A percentile compares a stretch with the other conserved stretches of the same genome.
Evolutionary conservation across 2,329 filamentous ascomycete species (phyloP).

Genomic region (Bipolaris gigantea): DNA sequence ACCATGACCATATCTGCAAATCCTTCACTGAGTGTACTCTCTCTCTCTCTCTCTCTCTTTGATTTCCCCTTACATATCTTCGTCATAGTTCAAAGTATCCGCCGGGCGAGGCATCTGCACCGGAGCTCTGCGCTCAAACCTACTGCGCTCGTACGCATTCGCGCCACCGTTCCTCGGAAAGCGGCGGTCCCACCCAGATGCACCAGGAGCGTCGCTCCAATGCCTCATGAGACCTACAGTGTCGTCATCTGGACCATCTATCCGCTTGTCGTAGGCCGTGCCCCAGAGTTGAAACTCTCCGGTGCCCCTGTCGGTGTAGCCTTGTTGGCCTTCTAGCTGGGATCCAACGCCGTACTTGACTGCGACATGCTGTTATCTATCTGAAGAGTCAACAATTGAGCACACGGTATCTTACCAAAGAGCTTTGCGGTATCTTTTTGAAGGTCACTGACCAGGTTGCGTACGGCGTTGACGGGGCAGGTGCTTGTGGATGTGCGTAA

Average conservation of each 20-base stretch:
- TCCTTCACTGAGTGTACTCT: background rate
- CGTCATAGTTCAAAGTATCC: background rate
- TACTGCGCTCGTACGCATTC: background rate
- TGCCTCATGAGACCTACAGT: conserved; percentile 6
- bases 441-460: conserved; percentile 22
- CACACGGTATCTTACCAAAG: conserved; percentile 18
- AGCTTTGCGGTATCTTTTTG: conserved; percentile 27
- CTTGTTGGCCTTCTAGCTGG: conserved; percentile 22
- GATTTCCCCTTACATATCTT: background rate
- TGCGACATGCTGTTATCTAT: conserved; percentile 6
- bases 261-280: background rate
- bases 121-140: background rate
- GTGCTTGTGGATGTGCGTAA: conserved; percentile 72
- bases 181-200: background rate
- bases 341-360: conserved; percentile 25
- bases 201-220: conserved; percentile 3
- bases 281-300: conserved; percentile 13
- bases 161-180: background rate
- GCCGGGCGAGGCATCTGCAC: background rate
- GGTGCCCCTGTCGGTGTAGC: conserved; percentile 8
- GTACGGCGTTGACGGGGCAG: conserved; percentile 65
- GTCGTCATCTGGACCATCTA: conserved; percentile 15
- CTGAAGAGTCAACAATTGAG: background rate
- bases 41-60: background rate
- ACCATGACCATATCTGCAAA: background rate